These are phyloP conservation scores for Wilhelminamyces savonicus DNA, from an alignment of 805 yeast genomes.

Conservation along the genomic window DNA sequence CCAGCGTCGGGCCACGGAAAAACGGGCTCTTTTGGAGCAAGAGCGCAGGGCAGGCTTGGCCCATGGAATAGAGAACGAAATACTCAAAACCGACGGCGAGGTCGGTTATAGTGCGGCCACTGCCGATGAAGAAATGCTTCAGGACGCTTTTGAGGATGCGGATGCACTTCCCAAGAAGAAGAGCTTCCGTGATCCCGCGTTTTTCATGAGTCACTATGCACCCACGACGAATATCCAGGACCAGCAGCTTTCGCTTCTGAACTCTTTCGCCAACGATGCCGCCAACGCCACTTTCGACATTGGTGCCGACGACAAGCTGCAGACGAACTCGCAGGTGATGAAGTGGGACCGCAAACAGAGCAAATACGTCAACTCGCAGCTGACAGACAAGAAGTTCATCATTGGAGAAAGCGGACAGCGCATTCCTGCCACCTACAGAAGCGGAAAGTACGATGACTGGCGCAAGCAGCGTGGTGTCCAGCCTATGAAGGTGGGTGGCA, in stretches of 20 bases:
- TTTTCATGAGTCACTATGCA: constrained; percentile 85
- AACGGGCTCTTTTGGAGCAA: constrained; percentile 58
- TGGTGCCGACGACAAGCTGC: constrained; percentile 67
- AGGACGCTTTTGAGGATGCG: constrained; percentile 47
- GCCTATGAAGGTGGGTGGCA: constrained; percentile 49
- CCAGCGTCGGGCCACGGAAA: constrained; percentile 70
- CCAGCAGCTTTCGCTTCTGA: constrained; percentile 52
- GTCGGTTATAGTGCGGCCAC: constrained; percentile 38
- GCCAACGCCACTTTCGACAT: constrained; percentile 82
- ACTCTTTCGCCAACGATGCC: constrained; percentile 78
- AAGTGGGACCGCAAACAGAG: constrained; percentile 94
- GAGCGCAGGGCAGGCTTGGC: constrained; percentile 72
- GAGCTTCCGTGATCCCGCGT: constrained; percentile 68
- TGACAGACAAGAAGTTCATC: constrained; percentile 79
- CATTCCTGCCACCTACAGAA: constrained; percentile 84
- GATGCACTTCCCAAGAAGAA: constrained; percentile 31
- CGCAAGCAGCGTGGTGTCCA: constrained; percentile 59
- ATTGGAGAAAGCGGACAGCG: constrained; percentile 92
- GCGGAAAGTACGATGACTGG: constrained; percentile 94
- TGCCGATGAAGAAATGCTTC: constrained; percentile 41
- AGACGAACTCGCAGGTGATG: constrained; percentile 64
- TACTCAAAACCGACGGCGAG: constrained; percentile 46
- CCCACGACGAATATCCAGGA: constrained; percentile 77
- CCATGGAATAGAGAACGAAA: constrained; percentile 69
- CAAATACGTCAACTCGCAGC: constrained; percentile 75